phyloP scores from a whole-genome alignment of 2,329 filamentous ascomycete species.

The Colletotrichum camelliae region DNA sequence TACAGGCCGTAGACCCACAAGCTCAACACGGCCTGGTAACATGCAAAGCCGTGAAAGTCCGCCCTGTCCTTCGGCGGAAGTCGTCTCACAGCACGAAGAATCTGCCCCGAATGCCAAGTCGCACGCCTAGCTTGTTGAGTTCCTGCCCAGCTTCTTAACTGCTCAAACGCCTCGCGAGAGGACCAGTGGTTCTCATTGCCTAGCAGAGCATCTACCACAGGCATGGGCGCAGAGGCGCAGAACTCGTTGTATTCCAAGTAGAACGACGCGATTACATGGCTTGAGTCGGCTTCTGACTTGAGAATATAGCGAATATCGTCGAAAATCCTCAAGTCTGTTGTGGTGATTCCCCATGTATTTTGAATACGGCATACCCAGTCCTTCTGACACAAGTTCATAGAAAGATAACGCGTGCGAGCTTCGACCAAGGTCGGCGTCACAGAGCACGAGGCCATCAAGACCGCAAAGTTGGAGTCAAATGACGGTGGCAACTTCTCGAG shows the following conservation, averaged over 20 bases:
- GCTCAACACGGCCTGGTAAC: background rate
- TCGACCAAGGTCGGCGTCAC: background rate
- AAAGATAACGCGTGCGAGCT: background rate
- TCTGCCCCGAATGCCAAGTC: background rate
- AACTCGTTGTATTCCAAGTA: background rate
- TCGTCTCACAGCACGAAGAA: background rate
- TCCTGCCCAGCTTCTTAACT: background rate
- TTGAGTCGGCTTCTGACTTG: background rate
- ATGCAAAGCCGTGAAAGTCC: background rate
- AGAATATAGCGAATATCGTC: background rate
- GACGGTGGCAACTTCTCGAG: fast-evolving
- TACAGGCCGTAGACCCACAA: background rate
- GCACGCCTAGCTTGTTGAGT: background rate
- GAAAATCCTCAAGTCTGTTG: too few species aligned
- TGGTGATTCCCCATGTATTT: too few species aligned
- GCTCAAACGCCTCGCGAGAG: background rate
- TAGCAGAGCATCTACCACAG: background rate
- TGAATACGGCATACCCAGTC: too few species aligned
- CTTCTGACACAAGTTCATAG: too few species aligned
- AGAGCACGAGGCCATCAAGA: background rate
- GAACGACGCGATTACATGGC: background rate
- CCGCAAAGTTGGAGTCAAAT: background rate
- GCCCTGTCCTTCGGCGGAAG: background rate
- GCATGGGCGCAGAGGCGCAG: background rate
- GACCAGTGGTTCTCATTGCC: background rate